Percentiles rank a stretch among this genome's conserved stretches.
phyloP scores from a whole-genome alignment of 2,329 filamentous ascomycete species.

The Mollisia scopiformis region DNA sequence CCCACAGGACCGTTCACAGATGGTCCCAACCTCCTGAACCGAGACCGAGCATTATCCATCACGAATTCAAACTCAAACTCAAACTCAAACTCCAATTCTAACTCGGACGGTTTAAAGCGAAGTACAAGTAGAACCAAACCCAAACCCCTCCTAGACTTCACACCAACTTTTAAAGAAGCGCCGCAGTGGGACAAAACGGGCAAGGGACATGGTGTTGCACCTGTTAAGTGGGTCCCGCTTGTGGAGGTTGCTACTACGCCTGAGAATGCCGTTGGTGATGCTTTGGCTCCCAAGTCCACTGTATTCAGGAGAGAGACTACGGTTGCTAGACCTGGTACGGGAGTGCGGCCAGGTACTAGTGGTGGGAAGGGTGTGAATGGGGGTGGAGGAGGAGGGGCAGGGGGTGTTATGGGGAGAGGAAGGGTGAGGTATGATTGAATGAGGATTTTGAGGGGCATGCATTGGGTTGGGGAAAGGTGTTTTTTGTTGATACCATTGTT shows the following conservation, averaged over 20 bases:
- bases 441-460: background rate
- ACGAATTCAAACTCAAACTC: too few species aligned
- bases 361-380: too few species aligned
- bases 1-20: constrained; percentile 22
- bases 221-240: constrained; percentile 45
- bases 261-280: constrained; percentile 18
- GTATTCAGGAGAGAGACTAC: constrained; percentile 30
- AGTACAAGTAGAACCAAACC: constrained; percentile 16
- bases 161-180: constrained; percentile 64
- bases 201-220: constrained; percentile 51
- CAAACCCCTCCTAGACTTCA: constrained; percentile 70
- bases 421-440: constrained; percentile 13
- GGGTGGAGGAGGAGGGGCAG: background rate
- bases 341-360: too few species aligned
- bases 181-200: constrained; percentile 59
- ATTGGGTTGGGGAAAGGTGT: background rate
- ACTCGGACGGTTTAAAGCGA: too few species aligned
- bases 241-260: constrained; percentile 47
- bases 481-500: background rate
- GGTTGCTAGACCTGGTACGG: background rate
- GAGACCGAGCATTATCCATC: constrained; percentile 32
- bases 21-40: constrained; percentile 56
- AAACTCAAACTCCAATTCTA: too few species aligned
- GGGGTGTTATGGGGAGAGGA: constrained; percentile 9
- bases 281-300: constrained; percentile 21